Evolutionary conservation across 148 eudicot genomes (phyloP).

Genomic region (Agrostemma githago): DNA sequence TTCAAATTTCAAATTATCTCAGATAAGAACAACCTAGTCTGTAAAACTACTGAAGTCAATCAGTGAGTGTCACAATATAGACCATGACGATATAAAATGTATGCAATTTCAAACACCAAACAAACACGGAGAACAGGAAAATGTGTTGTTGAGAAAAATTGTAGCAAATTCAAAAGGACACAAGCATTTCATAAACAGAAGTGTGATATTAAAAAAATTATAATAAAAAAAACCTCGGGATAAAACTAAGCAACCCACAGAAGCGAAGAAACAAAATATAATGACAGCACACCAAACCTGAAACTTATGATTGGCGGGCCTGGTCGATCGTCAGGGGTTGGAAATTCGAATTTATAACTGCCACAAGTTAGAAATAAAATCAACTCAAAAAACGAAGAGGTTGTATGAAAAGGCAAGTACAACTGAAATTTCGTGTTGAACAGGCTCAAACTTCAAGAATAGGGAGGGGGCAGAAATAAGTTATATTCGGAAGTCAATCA

Average conservation of each 20-base stretch:
- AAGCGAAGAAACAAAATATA: constrained; percentile 5
- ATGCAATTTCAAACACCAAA: background rate
- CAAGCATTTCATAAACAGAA: background rate
- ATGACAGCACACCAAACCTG: constrained; percentile 48
- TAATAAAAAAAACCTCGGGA: too few species aligned
- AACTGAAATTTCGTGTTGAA: background rate
- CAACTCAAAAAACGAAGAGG: constrained; percentile 9
- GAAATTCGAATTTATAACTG: constrained; percentile 99
- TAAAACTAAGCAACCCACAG: background rate
- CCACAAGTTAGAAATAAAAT: constrained; percentile 17
- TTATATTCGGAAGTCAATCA: constrained; percentile 24
- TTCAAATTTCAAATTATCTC: background rate
- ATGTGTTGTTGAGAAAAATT: background rate
- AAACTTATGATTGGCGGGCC: constrained; percentile 98
- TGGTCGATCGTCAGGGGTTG: constrained; percentile 98
- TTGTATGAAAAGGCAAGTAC: constrained; percentile 9
- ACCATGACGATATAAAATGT: background rate
- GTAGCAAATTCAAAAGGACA: background rate
- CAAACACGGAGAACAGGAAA: constrained; percentile 7
- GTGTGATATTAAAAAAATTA: background rate
- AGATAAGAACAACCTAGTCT: background rate
- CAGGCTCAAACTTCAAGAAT: background rate
- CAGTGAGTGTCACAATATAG: background rate
- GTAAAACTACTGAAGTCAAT: background rate
- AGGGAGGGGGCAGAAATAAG: background rate